Evolutionary conservation across 176 grass and related monocot species (phyloP).

Genomic region (Eleusine indica): DNA sequence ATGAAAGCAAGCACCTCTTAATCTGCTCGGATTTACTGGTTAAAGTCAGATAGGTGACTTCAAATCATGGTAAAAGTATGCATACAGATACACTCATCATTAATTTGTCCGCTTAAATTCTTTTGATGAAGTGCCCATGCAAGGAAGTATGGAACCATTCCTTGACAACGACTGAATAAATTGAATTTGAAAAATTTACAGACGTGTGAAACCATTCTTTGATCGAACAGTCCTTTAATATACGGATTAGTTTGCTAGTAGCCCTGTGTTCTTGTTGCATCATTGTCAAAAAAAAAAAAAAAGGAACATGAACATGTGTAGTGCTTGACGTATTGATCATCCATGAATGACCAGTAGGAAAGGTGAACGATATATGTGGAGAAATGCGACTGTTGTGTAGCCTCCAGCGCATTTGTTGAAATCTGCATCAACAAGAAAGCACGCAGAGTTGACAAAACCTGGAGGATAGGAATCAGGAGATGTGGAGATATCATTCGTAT

Average conservation of each 20-base stretch:
- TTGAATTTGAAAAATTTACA: background rate
- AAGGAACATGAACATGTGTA: background rate
- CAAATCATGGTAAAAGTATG: background rate
- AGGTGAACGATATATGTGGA: background rate
- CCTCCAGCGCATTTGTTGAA: background rate
- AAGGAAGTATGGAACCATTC: background rate
- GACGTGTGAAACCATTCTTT: background rate
- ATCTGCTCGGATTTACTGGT: background rate
- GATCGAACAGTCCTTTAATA: background rate
- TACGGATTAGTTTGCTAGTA: background rate
- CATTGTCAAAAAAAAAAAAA: background rate
- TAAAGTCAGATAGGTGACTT: background rate
- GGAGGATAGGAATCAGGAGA: background rate
- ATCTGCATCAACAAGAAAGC: background rate
- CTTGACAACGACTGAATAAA: conserved; percentile 10
- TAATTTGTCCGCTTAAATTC: background rate
- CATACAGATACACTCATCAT: background rate
- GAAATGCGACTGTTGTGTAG: background rate
- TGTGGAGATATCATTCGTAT: background rate
- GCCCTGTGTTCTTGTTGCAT: background rate
- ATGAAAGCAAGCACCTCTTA: background rate
- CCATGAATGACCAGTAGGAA: background rate
- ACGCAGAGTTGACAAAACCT: background rate
- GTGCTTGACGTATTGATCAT: background rate
- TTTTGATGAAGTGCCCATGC: too few relatives aligned